Percentiles rank a stretch among this genome's conserved stretches.
phyloP scores from a whole-genome alignment of 2,329 filamentous ascomycete species.

The Colletotrichum acutatum region DNA sequence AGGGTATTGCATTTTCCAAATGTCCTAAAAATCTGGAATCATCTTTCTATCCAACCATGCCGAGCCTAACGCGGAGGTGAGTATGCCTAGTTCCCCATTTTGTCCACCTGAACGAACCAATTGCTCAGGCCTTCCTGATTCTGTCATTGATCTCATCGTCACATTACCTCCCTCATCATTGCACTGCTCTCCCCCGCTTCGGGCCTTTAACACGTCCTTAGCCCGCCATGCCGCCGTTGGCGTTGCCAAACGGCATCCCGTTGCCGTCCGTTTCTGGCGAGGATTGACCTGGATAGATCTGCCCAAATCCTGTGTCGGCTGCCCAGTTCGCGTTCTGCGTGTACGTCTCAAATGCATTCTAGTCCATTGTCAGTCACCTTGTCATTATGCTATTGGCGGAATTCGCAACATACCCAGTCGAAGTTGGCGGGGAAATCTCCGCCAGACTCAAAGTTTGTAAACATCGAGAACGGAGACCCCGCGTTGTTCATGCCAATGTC shows the following conservation, averaged over 20 bases:
- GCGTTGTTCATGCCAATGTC: conserved; percentile 48
- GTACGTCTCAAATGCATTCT: conserved; percentile 69
- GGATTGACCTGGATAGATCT: conserved; percentile 45
- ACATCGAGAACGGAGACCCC: conserved; percentile 64
- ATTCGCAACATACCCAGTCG: conserved; percentile 63
- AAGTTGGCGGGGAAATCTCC: conserved; percentile 61
- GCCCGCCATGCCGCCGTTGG: conserved; percentile 26
- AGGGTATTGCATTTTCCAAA: conserved; percentile 25
- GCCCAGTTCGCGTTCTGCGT: conserved; percentile 66
- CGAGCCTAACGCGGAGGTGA: conserved; percentile 14
- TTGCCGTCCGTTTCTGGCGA: conserved; percentile 26
- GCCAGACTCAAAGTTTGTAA: conserved; percentile 51
- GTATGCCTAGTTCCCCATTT: not conserved
- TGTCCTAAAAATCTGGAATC: not conserved
- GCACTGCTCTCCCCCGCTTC: not conserved
- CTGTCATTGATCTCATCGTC: conserved; percentile 24
- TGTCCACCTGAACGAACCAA: not conserved
- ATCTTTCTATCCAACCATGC: not conserved
- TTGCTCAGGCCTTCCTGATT: conserved; percentile 4
- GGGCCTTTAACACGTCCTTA: not conserved
- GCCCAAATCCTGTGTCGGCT: conserved; percentile 62
- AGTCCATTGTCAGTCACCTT: conserved; percentile 30
- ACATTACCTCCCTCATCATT: not conserved
- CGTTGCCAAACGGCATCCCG: conserved; percentile 17
- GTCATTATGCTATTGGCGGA: not conserved